Base-by-base conservation (phyloP, 805 yeast genomes). In the Candida tallmaniae region DNA sequence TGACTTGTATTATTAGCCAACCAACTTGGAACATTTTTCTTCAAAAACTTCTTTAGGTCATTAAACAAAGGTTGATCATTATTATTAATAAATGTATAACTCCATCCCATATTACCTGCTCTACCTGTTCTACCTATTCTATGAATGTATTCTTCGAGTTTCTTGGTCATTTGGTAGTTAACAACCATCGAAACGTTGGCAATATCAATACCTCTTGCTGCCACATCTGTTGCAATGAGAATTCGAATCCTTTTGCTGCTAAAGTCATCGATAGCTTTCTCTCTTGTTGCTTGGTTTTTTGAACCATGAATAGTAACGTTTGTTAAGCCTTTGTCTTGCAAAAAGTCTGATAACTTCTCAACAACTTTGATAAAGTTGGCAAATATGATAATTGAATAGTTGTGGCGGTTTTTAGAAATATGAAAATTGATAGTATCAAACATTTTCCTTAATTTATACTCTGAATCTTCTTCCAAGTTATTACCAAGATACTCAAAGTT, bases 41-140 rank as follows among this genome's bases (percentile, higher is more conserved):
- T 46, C 33, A 80, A 56, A 58, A 76, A 70, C 42, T 62, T 61
- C 51, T 66, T 65, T 48, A 80, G 54, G 42, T 73, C 80, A 34
- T 58, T 55, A 35, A 82, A 67, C 1, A 78, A 60, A 1, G 62
- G 72, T 10, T 60, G 56, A 46, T 83, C 89, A 4, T 68, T 69
- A 9, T 70, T 70, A 35, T 74, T 76, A 42, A 88, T 55, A 44
- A 85, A 83, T 0, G 96, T 83, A 9, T 80, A 65, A 4, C 96
- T 82, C 7, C 73, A 66, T 29, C 98, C 98, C 5, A 53, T 54
- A 30, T 74, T 76, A 0, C 97, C 97, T 0, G 96, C 97, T 57
- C 98, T 76, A 24, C 97, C 98, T 0, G 98, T 90, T 61, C 98
- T 78, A 38, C 98, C 98, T 32, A 90, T 82, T 52, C 97, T 73